Conservation (phyloP, 2,329 filamentous ascomycete species). For the Magnaporthiopsis rhizophila region DNA sequence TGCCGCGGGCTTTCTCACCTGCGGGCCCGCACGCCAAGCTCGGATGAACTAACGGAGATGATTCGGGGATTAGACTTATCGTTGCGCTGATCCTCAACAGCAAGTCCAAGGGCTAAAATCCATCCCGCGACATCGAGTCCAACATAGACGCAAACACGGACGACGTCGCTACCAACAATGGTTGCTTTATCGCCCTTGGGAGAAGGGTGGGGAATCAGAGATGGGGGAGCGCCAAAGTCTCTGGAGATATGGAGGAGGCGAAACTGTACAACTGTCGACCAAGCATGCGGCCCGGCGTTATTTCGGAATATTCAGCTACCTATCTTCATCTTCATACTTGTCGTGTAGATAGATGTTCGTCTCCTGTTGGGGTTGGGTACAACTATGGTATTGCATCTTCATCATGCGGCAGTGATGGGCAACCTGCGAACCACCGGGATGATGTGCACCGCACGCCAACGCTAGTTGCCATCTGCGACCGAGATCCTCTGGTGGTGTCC, state of each 20-base stretch:
- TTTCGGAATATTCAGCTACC: conserved; percentile 6
- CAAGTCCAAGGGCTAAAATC: conserved; percentile 56
- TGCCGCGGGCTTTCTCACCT: not conserved
- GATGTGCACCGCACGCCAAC: not conserved
- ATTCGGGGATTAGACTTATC: conserved; percentile 56
- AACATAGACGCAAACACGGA: not conserved
- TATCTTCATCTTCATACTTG: not conserved
- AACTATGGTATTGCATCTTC: not conserved
- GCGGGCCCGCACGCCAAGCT: too few relatives aligned
- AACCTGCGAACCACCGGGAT: not conserved
- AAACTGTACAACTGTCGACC: conserved; percentile 3
- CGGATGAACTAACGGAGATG: not conserved
- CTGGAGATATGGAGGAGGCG: not conserved
- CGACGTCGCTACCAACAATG: not conserved
- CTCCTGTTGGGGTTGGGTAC: not conserved
- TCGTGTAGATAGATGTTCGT: not conserved
- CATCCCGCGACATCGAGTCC: not conserved
- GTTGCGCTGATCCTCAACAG: conserved; percentile 91
- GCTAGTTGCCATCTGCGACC: not conserved
- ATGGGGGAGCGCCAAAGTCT: not conserved
- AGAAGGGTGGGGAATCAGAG: not conserved
- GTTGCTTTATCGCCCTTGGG: not conserved
- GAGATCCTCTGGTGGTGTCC: not conserved
- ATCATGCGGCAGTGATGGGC: not conserved
- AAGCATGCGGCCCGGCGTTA: conserved; percentile 7